Evolutionary conservation across 371 early-diverging fungal species (phyloP).

Genomic region (Apophysomyces sp.): DNA sequence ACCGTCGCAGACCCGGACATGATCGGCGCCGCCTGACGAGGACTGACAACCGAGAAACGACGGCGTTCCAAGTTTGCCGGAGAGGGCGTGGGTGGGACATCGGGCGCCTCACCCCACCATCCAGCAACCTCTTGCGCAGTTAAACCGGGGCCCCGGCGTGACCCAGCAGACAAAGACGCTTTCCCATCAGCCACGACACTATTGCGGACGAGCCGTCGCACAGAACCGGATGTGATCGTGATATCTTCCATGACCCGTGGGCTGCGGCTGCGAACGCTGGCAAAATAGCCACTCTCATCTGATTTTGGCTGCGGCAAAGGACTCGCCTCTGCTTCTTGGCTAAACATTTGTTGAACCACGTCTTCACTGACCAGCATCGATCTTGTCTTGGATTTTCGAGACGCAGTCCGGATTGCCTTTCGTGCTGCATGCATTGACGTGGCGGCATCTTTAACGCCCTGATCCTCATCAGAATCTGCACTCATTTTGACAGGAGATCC

Average conservation of each 20-base stretch:
- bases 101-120: constrained; percentile 16
- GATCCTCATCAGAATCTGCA: neutral
- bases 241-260: constrained; percentile 2
- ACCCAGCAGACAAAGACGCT: constrained; percentile 12
- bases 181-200: constrained; percentile 24
- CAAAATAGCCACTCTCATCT: neutral
- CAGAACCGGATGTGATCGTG: constrained; percentile 34
- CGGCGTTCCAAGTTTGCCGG: neutral
- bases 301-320: constrained; percentile 1
- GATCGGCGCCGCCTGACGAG: neutral
- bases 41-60: neutral
- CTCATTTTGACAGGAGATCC: neutral
- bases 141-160: neutral
- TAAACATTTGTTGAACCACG: constrained; percentile 24
- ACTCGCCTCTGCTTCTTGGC: neutral
- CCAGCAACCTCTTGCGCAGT: constrained; percentile 15
- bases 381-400: constrained; percentile 25
- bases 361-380: constrained; percentile 28
- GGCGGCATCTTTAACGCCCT: neutral
- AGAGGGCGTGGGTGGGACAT: neutral
- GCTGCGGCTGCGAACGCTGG: constrained; percentile 8
- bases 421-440: constrained; percentile 20
- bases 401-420: constrained; percentile 26
- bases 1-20: neutral
- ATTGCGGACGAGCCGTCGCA: constrained; percentile 35